Evolutionary conservation across 2,329 filamentous ascomycete species (phyloP).

Genomic region (Trichothecium sympodiale): DNA sequence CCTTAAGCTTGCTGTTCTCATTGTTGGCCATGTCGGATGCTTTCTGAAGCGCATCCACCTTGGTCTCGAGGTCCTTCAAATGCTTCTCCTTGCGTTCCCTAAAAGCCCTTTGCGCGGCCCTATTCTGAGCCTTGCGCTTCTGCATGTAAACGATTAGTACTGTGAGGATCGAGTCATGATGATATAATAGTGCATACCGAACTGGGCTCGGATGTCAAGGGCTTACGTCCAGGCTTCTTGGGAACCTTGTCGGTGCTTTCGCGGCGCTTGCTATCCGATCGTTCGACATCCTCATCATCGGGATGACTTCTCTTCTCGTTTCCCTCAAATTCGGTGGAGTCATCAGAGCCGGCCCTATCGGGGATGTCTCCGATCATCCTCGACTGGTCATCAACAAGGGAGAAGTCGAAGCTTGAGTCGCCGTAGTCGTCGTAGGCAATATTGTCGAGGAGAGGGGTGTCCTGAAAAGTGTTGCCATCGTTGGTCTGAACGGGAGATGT

Average conservation of each 20-base stretch:
- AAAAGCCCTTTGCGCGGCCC: conserved; percentile 86
- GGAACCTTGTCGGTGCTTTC: conserved; percentile 76
- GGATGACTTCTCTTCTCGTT: conserved; percentile 64
- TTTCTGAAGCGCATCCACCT: conserved; percentile 69
- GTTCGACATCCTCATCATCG: conserved; percentile 53
- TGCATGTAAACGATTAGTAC: conserved; percentile 21
- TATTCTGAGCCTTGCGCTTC: conserved; percentile 94
- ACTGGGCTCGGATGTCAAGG: conserved; percentile 87
- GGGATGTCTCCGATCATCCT: conserved; percentile 71
- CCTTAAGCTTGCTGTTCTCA: conserved; percentile 73
- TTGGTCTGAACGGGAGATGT: conserved; percentile 32
- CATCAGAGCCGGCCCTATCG: conserved; percentile 38
- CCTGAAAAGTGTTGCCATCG: conserved; percentile 40
- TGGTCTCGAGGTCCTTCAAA: conserved; percentile 71
- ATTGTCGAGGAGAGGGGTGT: conserved; percentile 69
- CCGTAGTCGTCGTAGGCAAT: conserved; percentile 72
- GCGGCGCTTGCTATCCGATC: conserved; percentile 53
- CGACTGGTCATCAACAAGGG: conserved; percentile 34
- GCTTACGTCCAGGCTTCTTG: conserved; percentile 96
- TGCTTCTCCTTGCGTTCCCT: conserved; percentile 92
- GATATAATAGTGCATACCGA: conserved; percentile 54
- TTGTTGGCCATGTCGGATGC: conserved; percentile 70
- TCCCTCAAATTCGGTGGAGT: conserved; percentile 43
- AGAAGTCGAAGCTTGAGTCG: conserved; percentile 66
- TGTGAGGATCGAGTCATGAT: background rate